phyloP scores from a whole-genome alignment of 345 rosid species.

The Eucalyptus sp. region DNA sequence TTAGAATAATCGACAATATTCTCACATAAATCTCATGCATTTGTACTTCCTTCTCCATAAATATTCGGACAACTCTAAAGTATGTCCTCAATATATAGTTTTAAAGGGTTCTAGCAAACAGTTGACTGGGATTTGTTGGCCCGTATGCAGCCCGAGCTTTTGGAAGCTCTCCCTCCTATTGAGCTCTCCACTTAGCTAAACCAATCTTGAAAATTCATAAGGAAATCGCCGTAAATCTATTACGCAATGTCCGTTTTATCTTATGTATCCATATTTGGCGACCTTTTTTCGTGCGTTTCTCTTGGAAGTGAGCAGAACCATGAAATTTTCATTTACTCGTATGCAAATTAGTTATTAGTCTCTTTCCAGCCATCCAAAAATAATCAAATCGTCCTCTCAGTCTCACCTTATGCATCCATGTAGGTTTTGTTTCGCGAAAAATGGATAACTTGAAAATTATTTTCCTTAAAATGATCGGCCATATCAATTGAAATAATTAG shows the following conservation, averaged over 20 bases:
- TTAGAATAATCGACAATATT: fast-evolving
- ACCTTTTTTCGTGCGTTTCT: not conserved
- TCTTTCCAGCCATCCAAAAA: not conserved
- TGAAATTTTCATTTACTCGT: not conserved
- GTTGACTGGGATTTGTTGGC: not conserved
- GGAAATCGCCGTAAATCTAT: not conserved
- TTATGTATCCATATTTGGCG: not conserved
- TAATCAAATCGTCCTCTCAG: not conserved
- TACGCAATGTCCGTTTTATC: not conserved
- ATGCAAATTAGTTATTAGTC: not conserved
- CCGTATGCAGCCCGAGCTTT: not conserved
- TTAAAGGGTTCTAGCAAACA: not conserved
- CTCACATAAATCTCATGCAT: no score
- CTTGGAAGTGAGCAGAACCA: not conserved
- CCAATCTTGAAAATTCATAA: not conserved
- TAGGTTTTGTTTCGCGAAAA: fast-evolving
- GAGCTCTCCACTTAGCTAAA: not conserved
- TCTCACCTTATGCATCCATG: not conserved
- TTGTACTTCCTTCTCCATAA: not conserved
- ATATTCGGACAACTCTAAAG: not conserved
- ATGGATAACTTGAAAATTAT: no score
- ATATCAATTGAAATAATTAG: no score
- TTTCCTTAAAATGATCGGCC: no score
- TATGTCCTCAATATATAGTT: not conserved
- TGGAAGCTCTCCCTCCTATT: not conserved